phyloP scores from a whole-genome alignment of 805 yeast genomes.

The Metschnikowia orientalis region DNA sequence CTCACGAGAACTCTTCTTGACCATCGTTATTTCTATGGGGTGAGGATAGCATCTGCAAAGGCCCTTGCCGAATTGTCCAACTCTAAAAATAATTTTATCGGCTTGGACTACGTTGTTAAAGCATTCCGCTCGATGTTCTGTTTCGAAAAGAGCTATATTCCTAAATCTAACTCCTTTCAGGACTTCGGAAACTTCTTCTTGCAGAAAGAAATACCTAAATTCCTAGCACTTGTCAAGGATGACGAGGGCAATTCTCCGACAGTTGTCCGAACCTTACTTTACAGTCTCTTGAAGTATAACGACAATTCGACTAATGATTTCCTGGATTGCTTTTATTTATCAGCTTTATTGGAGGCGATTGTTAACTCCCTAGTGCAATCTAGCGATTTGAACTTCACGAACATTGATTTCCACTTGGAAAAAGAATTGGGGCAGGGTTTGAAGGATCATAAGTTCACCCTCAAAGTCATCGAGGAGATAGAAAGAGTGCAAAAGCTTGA shows the following conservation, averaged over 20 bases:
- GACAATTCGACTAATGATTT: slow-evolving; percentile 79
- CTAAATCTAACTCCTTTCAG: slow-evolving; percentile 76
- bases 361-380: slow-evolving; percentile 28
- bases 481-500: slow-evolving; percentile 76
- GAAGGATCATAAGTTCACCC: slow-evolving; percentile 18
- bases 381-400: slow-evolving; percentile 19
- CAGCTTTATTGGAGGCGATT: slow-evolving; percentile 53
- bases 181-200: slow-evolving; percentile 66
- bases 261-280: slow-evolving; percentile 55
- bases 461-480: slow-evolving; percentile 53
- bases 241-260: slow-evolving; percentile 56
- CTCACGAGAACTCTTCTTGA: slow-evolving; percentile 81
- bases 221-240: slow-evolving; percentile 58
- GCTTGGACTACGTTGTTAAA: slow-evolving; percentile 64
- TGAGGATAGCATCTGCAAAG: slow-evolving; percentile 79
- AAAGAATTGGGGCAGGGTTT: slow-evolving; percentile 3
- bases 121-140: slow-evolving; percentile 71
- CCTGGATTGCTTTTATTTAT: slow-evolving; percentile 66
- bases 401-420: slow-evolving; percentile 12
- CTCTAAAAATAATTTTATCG: slow-evolving; percentile 59
- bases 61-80: slow-evolving; percentile 70
- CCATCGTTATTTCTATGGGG: slow-evolving; percentile 79
- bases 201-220: slow-evolving; percentile 61
- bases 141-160: slow-evolving; percentile 57
- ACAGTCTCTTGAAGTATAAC: slow-evolving; percentile 73